Conservation (phyloP, 495 filamentous ascomycete species). For the Aspergillus panamensis region DNA sequence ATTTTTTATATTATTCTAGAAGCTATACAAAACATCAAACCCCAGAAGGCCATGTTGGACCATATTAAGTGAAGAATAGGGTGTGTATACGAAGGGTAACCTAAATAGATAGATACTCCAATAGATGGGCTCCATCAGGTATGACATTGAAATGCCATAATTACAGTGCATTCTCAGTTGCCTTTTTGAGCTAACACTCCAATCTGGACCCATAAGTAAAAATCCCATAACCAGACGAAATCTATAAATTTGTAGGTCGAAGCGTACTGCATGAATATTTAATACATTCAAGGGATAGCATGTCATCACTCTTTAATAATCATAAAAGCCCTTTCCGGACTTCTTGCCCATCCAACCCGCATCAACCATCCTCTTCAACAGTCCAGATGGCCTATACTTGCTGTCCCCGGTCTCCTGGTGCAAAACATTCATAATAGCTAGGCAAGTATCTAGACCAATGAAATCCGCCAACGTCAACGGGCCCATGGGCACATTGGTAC, state of each 20-base stretch:
- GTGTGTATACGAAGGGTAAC: no score
- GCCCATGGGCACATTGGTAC: slow-evolving; percentile 98
- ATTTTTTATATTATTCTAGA: no score
- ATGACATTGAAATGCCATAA: no score
- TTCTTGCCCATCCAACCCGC: slow-evolving; percentile 98
- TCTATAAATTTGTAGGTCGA: background rate
- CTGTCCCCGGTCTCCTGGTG: slow-evolving; percentile 88
- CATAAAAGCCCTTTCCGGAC: slow-evolving; percentile 93
- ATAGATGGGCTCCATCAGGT: no score
- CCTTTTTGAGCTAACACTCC: no score
- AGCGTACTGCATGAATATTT: background rate
- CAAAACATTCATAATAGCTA: slow-evolving; percentile 96
- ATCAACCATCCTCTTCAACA: slow-evolving; percentile 93
- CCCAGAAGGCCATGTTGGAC: no score
- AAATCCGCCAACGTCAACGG: slow-evolving; percentile 93
- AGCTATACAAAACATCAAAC: no score
- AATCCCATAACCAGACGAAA: background rate
- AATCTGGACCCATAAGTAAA: no score
- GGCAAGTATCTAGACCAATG: slow-evolving; percentile 93
- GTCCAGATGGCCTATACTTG: slow-evolving; percentile 86
- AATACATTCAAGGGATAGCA: background rate
- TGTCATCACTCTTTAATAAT: slow-evolving; percentile 52
- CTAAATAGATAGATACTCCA: no score
- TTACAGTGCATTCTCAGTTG: no score
- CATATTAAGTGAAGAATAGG: no score